A percentile compares a stretch with the other conserved stretches of the same genome.
Conservation (phyloP, 2,329 filamentous ascomycete genomes). For the Graphilbum ipis-grandicollis region DNA sequence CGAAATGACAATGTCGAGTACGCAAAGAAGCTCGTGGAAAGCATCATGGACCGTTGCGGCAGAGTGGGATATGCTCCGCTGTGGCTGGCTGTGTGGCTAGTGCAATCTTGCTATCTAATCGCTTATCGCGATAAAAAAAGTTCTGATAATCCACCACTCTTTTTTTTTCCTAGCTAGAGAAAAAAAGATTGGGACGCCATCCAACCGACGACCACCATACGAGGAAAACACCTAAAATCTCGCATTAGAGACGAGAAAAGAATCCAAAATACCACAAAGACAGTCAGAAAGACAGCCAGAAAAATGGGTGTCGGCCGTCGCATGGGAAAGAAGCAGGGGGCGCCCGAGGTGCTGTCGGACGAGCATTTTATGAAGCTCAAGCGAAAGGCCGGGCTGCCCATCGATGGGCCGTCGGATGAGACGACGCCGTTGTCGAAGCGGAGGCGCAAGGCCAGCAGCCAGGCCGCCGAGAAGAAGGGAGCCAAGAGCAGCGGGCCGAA, state of each 20-base stretch:
- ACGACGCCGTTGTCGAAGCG: constrained; percentile 42
- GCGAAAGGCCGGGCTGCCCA: constrained; percentile 62
- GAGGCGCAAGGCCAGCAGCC: constrained; percentile 17
- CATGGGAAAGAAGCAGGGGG: constrained; percentile 80
- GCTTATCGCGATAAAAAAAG: constrained; percentile 8
- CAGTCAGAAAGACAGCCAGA: too few species aligned
- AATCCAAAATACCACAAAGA: too few species aligned
- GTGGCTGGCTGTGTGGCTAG: too few species aligned
- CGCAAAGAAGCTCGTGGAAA: too few species aligned
- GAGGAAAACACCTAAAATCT: too few species aligned
- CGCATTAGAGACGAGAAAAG: neutral
- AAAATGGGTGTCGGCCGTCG: constrained; percentile 76
- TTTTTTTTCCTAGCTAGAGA: constrained; percentile 2
- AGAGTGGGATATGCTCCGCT: too few species aligned
- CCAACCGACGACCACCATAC: neutral
- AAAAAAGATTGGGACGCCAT: neutral
- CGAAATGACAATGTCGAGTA: too few species aligned
- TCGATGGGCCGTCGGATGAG: constrained; percentile 31
- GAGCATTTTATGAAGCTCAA: constrained; percentile 62
- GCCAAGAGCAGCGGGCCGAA: constrained; percentile 16
- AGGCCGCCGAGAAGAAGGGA: constrained; percentile 14
- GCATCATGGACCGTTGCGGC: too few species aligned
- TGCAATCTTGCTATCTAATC: constrained; percentile 6
- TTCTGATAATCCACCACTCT: neutral
- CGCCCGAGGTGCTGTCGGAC: constrained; percentile 69